These are phyloP conservation scores for Lipomyces chichibuensis DNA, from an alignment of 805 yeast genomes.

Conservation along the genomic window DNA sequence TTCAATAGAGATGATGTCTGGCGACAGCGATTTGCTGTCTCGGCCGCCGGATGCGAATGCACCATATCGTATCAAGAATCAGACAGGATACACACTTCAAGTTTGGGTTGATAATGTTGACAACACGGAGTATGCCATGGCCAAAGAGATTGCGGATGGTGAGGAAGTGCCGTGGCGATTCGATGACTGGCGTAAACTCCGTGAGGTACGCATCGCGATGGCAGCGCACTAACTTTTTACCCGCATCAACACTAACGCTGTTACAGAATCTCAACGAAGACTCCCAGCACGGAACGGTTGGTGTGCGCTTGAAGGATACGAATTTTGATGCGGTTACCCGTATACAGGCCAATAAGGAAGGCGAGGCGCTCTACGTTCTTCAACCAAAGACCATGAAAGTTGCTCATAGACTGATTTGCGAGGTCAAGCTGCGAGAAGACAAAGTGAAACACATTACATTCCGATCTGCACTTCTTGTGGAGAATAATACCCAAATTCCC, in stretches of 20 bases:
- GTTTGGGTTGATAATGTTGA: conserved; percentile 71
- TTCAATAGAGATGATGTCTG: conserved; percentile 46
- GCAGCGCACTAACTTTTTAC: background rate
- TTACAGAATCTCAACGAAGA: conserved; percentile 29
- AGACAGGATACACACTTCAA: conserved; percentile 80
- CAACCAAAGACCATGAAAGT: conserved; percentile 63
- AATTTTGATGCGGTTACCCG: conserved; percentile 57
- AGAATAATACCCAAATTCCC: conserved; percentile 66
- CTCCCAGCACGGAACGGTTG: conserved; percentile 34
- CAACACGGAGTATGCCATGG: conserved; percentile 39
- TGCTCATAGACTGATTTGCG: conserved; percentile 76
- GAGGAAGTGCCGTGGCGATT: conserved; percentile 79
- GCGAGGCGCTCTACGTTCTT: conserved; percentile 74
- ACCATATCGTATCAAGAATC: conserved; percentile 79
- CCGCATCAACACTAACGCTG: background rate
- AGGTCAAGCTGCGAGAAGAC: conserved; percentile 68
- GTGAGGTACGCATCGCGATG: conserved; percentile 56
- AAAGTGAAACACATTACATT: conserved; percentile 78
- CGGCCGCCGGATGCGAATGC: conserved; percentile 75
- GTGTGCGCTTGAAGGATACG: conserved; percentile 51
- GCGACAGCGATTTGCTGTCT: conserved; percentile 40
- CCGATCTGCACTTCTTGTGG: conserved; percentile 71
- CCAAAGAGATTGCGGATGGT: conserved; percentile 48
- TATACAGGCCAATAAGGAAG: conserved; percentile 76
- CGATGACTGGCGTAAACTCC: conserved; percentile 86